Evolutionary conservation across 306 rosid genomes (phyloP), one percentile per base, ranked within the genome.

Genomic region (Cucurbita ficifolia): DNA sequence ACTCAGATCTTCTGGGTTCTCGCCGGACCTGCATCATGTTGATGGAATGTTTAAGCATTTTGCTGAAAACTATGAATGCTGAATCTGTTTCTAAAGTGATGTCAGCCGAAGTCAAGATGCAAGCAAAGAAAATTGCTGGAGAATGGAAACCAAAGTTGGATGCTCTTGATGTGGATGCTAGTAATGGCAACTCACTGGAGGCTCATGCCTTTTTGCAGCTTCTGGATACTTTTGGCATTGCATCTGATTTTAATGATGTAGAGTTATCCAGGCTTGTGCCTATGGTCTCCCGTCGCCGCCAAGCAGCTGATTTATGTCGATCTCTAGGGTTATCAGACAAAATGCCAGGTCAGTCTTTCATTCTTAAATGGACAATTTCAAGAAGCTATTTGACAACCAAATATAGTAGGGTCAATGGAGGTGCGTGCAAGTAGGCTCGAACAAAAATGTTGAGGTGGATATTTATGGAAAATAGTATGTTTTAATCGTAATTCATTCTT

Each of bases 191-290:
- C 86, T 91, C 97, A 69, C 67, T 95, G 71, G 96, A 95, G 87
- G 99, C 99, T 84, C 99, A 95, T 81, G 99, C 97, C 21, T 95
- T 95, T 85, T 85, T 95, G 86, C 99, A 95, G 83, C 97, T 95
- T 74, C 79, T 95, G 14, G 96, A 88, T 42, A 90, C 91, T 82
- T 95, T 90, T 83, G 81, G 77, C 50, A 84, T 95, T 81, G 84
- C 91, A 59, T 91, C 99, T 72, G 99, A 82, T 85, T 95, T 95
- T 82, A 83, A 88, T 19, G 91, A 83, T 79, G 89, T 85, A 60
- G 96, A 86, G 74, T 72, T 95, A 50, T 88, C 90, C 75, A 84
- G 90, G 87, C 84, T 95, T 49, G 83, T 95, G 64, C 99, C 99
- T 36, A 86, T 88, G 91, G 96, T 95, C 72, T 95, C 99, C 49